Conservation (phyloP, 768 basidiomycete genomes). For the Trametes cinnabarina region DNA sequence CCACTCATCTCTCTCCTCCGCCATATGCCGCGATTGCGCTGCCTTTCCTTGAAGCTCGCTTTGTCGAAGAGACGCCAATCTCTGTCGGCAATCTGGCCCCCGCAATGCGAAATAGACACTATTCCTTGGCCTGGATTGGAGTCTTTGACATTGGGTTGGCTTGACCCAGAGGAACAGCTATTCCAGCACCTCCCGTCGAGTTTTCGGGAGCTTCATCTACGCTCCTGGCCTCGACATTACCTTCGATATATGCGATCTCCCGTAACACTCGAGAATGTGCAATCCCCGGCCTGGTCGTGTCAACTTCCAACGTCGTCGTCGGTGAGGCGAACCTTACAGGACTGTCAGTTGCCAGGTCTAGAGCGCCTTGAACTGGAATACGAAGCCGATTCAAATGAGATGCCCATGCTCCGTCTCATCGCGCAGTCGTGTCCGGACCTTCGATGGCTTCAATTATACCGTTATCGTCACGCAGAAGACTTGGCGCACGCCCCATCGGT, state of each 20-base stretch:
- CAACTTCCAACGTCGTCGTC: too few relatives aligned
- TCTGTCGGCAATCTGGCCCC: not conserved
- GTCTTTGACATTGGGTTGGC: not conserved
- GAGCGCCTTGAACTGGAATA: not conserved
- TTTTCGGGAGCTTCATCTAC: not conserved
- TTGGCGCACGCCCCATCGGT: too few relatives aligned
- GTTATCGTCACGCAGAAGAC: too few relatives aligned
- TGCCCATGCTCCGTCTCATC: not conserved
- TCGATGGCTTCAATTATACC: too few relatives aligned
- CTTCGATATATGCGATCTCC: too few relatives aligned
- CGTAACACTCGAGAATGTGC: too few relatives aligned
- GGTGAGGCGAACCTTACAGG: too few relatives aligned
- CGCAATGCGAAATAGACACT: too few relatives aligned
- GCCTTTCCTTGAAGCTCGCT: too few relatives aligned
- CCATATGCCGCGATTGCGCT: not conserved
- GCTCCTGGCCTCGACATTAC: not conserved
- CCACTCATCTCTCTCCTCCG: not conserved
- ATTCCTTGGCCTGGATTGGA: not conserved
- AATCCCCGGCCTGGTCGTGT: too few relatives aligned
- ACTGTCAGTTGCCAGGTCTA: not conserved
- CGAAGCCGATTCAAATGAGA: not conserved
- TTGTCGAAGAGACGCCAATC: not conserved
- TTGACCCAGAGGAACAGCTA: not conserved
- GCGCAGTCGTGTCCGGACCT: too few relatives aligned
- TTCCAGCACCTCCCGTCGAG: not conserved